Conservation (phyloP, 352 stramenopile genomes). For the Phytophthora tubulina region DNA sequence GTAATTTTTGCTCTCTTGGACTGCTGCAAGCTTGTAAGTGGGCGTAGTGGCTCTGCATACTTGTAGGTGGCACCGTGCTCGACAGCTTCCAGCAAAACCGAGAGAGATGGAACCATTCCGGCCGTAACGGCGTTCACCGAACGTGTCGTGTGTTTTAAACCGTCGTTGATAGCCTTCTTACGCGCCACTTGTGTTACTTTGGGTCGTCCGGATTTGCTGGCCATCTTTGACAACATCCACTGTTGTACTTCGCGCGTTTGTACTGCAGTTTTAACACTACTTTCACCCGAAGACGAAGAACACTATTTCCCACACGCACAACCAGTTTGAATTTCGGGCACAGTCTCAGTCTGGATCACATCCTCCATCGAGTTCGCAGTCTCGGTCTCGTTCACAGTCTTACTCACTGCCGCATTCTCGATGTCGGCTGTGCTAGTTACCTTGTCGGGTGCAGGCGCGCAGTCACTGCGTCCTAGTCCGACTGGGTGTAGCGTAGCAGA, state of each 20-base stretch:
- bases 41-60: neutral
- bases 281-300: neutral
- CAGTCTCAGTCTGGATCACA: neutral
- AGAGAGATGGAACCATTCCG: constrained; percentile 1
- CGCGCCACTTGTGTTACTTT: neutral
- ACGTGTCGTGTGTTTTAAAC: neutral
- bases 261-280: neutral
- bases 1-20: constrained; percentile 2
- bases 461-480: neutral
- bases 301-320: too few species aligned
- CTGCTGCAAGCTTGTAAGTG: constrained; percentile 4
- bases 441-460: too few species aligned
- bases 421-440: too few species aligned
- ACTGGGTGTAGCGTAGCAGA: neutral
- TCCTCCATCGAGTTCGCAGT: neutral
- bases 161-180: neutral
- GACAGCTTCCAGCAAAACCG: neutral
- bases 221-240: constrained; percentile 5
- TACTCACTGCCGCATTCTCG: too few species aligned
- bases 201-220: constrained; percentile 1
- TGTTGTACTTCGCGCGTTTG: neutral
- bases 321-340: neutral
- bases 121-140: neutral
- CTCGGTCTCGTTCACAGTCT: too few species aligned
- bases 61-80: constrained; percentile 1